phyloP scores from a whole-genome alignment of 768 basidiomycete genomes.

The Termitomyces sp. region DNA sequence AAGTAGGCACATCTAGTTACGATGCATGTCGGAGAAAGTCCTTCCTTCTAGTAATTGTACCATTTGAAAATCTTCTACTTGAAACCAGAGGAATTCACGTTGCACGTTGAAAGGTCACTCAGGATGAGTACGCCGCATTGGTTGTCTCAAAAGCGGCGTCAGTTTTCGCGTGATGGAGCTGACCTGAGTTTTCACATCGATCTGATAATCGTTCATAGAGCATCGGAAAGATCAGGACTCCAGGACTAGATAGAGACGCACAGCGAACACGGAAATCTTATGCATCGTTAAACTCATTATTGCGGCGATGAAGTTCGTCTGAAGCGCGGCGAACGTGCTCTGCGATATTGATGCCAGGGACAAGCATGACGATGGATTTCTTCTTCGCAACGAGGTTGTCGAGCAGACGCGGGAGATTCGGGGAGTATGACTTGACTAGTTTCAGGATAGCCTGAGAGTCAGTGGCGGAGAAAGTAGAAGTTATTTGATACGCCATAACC shows the following conservation, averaged over 20 bases:
- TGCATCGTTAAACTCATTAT: not conserved
- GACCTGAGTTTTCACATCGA: not conserved
- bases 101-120: not conserved
- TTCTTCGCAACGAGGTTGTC: slow-evolving; percentile 24
- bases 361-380: slow-evolving; percentile 19
- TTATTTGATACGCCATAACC: not conserved
- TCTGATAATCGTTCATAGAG: not conserved
- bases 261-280: slow-evolving; percentile 1
- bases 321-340: slow-evolving; percentile 2
- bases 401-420: slow-evolving; percentile 18
- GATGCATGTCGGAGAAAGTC: not conserved
- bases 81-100: too few species aligned
- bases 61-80: too few species aligned
- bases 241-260: not conserved
- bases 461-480: slow-evolving; percentile 9
- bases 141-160: not conserved
- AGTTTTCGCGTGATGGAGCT: not conserved
- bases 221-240: not conserved
- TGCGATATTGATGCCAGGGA: slow-evolving; percentile 6
- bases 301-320: not conserved
- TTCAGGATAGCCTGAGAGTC: slow-evolving; percentile 24
- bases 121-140: not conserved
- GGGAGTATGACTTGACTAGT: slow-evolving; percentile 16
- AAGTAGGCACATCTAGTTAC: not conserved
- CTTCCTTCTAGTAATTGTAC: not conserved